A percentile compares a stretch with the other conserved stretches of the same genome.
Evolutionary conservation across 495 filamentous ascomycete species (phyloP).

Genomic region (Penicillium cataractarum): DNA sequence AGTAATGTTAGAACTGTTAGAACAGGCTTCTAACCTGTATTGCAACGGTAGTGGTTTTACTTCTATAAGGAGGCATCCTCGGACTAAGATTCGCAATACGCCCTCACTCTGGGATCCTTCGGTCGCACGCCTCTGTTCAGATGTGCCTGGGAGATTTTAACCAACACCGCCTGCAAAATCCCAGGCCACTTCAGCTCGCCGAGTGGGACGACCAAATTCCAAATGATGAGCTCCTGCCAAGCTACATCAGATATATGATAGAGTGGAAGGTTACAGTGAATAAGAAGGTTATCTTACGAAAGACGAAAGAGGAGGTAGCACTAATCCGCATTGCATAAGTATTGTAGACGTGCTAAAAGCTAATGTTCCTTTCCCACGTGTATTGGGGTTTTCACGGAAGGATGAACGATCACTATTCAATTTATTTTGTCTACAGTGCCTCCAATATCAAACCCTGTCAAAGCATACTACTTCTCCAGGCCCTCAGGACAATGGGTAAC

Average conservation of each 20-base stretch:
- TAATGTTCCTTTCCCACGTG: too few species aligned
- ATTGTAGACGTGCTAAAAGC: too few species aligned
- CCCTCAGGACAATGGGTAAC: too few species aligned
- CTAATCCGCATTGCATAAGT: too few species aligned
- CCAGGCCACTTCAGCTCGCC: slow-evolving; percentile 17
- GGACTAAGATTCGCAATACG: slow-evolving; percentile 20
- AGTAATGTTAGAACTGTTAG: not conserved
- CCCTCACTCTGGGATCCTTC: slow-evolving; percentile 20
- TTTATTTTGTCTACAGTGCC: too few species aligned
- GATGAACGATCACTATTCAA: too few species aligned
- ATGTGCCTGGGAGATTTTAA: slow-evolving; percentile 9
- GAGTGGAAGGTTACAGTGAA: slow-evolving; percentile 40
- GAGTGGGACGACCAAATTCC: slow-evolving; percentile 18
- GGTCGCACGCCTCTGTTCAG: slow-evolving; percentile 10
- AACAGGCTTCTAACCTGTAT: slow-evolving; percentile 12
- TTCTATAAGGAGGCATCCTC: slow-evolving; percentile 1
- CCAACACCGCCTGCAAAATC: slow-evolving; percentile 9
- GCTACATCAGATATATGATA: slow-evolving; percentile 38
- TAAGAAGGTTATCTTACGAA: slow-evolving; percentile 9
- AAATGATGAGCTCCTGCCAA: slow-evolving; percentile 31
- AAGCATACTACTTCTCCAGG: too few species aligned
- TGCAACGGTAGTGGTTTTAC: slow-evolving; percentile 8
- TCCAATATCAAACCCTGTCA: too few species aligned
- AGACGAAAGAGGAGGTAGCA: too few species aligned
- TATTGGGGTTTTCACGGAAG: too few species aligned